Evolutionary conservation across 176 grass and related monocot species (phyloP), one percentile per base, ranked within the genome.

Genomic region (Hyparrhenia diplandra): DNA sequence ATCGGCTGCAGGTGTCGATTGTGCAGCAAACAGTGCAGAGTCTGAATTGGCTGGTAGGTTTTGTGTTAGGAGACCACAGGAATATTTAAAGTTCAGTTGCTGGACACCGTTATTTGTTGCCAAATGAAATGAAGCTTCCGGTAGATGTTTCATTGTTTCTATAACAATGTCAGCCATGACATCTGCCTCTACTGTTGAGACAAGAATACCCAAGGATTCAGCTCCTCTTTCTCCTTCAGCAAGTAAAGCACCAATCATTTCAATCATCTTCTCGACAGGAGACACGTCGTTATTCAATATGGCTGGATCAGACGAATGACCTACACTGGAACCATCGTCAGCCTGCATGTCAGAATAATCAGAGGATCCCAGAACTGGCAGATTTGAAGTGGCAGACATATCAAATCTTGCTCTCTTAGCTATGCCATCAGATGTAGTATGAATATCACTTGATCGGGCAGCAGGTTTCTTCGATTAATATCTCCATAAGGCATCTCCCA

Each of bases 131-230:
- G 75, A 64, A 25, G 42, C 45, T 63, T 87, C 75, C 18, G 84
- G 88, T 74, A 99, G 80, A 88, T 96, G 92, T 86, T 93, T 92
- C 97, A 99, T 99, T 76, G 93, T 99, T 91, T 99, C 97, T 83
- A 99, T 96, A 69, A 99, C 97, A 91, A 99, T 99, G 87, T 99
- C 97, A 78, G 97, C 97, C 89, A 99, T 83, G 69, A 99, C 87
- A 42, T 99, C 97, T 74, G 90, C 77, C 82, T 96, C 93, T 80
- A 98, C 88, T 52, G 91, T 91, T 71, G 92, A 91, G 81, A 98
- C 88, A 58, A 98, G 95, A 83, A 98, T 89, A 71, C 88, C 90
- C 75, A 98, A 88, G 67, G 95, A 95, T 82, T 93, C 89, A 84
- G 87, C 93, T 86, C 97, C 97, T 90, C 93, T 93, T 89, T 99